Conservation (phyloP, 2,329 filamentous ascomycete species). For the Botrytis byssoidea region DNA sequence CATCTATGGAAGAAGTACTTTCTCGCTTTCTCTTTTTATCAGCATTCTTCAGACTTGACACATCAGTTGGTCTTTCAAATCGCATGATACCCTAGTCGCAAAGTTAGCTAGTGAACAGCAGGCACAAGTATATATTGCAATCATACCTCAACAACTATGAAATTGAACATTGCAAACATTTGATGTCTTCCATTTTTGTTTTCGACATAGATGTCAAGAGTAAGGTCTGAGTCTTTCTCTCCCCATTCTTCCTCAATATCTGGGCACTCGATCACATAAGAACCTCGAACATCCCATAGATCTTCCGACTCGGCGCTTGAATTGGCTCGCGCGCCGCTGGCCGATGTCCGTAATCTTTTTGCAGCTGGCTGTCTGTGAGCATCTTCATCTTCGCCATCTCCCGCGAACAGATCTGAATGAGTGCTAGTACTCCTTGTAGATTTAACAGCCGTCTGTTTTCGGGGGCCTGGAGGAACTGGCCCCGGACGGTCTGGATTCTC, state of each 20-base stretch:
- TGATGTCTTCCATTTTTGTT: constrained; percentile 23
- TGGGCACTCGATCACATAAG: constrained; percentile 24
- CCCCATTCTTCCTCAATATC: constrained; percentile 22
- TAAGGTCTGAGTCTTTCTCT: constrained; percentile 14
- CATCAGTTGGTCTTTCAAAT: constrained; percentile 26
- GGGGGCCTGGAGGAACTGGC: background rate
- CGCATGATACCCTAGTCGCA: constrained; percentile 24
- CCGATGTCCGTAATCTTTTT: constrained; percentile 6
- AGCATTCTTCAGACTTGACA: constrained; percentile 14
- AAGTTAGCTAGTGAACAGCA: background rate
- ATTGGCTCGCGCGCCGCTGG: background rate
- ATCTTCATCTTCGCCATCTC: background rate
- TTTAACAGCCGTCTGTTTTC: constrained; percentile 22
- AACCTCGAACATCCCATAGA: constrained; percentile 24
- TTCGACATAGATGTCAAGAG: constrained; percentile 24
- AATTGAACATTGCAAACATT: constrained; percentile 27
- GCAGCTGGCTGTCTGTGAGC: background rate
- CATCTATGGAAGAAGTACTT: constrained; percentile 18
- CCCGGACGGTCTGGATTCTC: background rate
- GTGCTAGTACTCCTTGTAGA: background rate
- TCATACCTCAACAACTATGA: constrained; percentile 24
- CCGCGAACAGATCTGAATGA: background rate
- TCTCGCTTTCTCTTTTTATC: constrained; percentile 22
- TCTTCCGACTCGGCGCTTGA: background rate
- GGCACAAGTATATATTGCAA: background rate